A percentile compares a stretch with the other conserved stretches of the same genome.
These are phyloP conservation scores for Hypoxylon cercidicola DNA, from an alignment of 495 filamentous ascomycete species.

Conservation along the genomic window DNA sequence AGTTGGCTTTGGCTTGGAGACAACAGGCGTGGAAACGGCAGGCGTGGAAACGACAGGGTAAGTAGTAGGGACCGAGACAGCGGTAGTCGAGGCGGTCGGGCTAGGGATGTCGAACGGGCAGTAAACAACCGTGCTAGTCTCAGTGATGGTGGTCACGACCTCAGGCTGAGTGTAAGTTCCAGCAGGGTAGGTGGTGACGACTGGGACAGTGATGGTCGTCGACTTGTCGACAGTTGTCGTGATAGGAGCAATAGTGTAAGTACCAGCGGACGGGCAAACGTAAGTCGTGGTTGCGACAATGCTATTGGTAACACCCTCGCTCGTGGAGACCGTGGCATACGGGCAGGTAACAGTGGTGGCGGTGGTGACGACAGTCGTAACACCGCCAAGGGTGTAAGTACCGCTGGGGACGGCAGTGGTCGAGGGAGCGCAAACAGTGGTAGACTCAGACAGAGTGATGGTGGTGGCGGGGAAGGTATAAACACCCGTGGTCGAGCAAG, in stretches of 20 bases:
- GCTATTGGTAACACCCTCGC: slow-evolving; percentile 72
- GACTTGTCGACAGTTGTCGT: slow-evolving; percentile 67
- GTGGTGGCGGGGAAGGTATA: slow-evolving; percentile 86
- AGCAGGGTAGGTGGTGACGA: slow-evolving; percentile 70
- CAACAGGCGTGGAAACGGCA: slow-evolving; percentile 21
- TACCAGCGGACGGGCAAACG: slow-evolving; percentile 80
- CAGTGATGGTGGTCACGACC: slow-evolving; percentile 72
- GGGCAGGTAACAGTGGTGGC: slow-evolving; percentile 79
- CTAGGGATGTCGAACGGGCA: slow-evolving; percentile 71
- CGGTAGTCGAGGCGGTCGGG: slow-evolving; percentile 40
- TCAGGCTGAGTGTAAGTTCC: slow-evolving; percentile 80
- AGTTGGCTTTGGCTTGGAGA: slow-evolving; percentile 30
- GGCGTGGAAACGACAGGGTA: slow-evolving; percentile 19
- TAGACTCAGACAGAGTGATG: slow-evolving; percentile 71
- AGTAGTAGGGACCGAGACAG: slow-evolving; percentile 32
- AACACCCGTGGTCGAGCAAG: slow-evolving; percentile 74
- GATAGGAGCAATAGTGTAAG: slow-evolving; percentile 80
- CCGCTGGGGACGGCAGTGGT: slow-evolving; percentile 71
- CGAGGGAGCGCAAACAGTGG: slow-evolving; percentile 72
- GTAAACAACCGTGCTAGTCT: slow-evolving; percentile 73
- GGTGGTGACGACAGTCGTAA: slow-evolving; percentile 77
- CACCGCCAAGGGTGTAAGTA: slow-evolving; percentile 78
- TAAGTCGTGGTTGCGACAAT: slow-evolving; percentile 78
- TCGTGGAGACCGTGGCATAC: slow-evolving; percentile 72
- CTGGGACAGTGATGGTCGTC: slow-evolving; percentile 72